Evolutionary conservation across 2,329 filamentous ascomycete species (phyloP).

Genomic region (Colletotrichum gloeosporioides): DNA sequence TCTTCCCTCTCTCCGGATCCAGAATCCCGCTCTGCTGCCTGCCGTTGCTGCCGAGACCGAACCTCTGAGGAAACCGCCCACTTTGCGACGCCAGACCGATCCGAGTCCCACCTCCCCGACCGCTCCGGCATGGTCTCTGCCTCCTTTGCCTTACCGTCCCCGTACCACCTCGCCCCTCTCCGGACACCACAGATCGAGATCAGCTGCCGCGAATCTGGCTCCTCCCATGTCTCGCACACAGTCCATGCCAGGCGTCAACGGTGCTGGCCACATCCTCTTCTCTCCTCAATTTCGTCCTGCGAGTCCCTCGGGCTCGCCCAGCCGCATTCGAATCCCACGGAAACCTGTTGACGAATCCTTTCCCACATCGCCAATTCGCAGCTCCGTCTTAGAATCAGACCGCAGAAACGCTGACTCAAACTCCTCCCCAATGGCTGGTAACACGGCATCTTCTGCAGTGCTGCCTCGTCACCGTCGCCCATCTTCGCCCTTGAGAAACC

Average conservation of each 20-base stretch:
- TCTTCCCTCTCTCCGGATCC: slow-evolving; percentile 58
- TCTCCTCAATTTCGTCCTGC: slow-evolving; percentile 58
- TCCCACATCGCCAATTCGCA: slow-evolving; percentile 58
- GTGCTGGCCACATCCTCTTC: slow-evolving; percentile 62
- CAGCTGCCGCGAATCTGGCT: slow-evolving; percentile 55
- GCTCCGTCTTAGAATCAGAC: slow-evolving; percentile 61
- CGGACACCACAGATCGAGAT: slow-evolving; percentile 63
- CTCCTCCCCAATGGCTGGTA: slow-evolving; percentile 54
- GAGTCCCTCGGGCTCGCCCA: slow-evolving; percentile 61
- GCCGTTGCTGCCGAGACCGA: slow-evolving; percentile 46
- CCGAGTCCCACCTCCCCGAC: slow-evolving; percentile 58
- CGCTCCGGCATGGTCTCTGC: slow-evolving; percentile 54
- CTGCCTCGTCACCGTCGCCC: slow-evolving; percentile 51
- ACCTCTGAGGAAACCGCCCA: slow-evolving; percentile 54
- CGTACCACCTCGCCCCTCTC: slow-evolving; percentile 68
- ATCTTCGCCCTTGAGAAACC: slow-evolving; percentile 60
- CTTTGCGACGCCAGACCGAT: slow-evolving; percentile 64
- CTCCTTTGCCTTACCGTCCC: slow-evolving; percentile 62
- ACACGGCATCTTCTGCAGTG: slow-evolving; percentile 25
- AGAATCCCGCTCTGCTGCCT: slow-evolving; percentile 32
- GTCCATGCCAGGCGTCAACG: slow-evolving; percentile 68
- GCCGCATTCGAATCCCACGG: slow-evolving; percentile 55
- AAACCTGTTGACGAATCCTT: slow-evolving; percentile 67
- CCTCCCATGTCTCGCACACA: slow-evolving; percentile 67
- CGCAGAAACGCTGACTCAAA: slow-evolving; percentile 53